Base-by-base conservation (phyloP, 148 eudicot genomes). In the Vaccinium darrowii region DNA sequence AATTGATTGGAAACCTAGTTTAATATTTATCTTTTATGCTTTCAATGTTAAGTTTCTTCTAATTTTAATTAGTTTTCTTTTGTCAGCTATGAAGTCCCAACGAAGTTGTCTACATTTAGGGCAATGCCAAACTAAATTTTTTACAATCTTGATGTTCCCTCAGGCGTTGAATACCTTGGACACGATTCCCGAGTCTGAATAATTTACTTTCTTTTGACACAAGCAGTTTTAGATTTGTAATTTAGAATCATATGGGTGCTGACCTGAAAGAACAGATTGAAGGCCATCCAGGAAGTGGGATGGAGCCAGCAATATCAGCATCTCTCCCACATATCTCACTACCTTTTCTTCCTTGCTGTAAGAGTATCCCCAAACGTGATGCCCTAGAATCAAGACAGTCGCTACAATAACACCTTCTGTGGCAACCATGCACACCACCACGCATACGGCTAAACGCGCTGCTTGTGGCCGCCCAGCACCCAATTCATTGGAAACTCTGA, bases 221-320 rank as follows among this genome's bases (percentile, higher is more conserved):
- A 12, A 5, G 74, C 27, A 69, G 39, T 69, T 69, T 39, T 8
- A 69, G 18, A 13, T 69, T 1, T 1, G 74, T 15, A 25, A 36
- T 25, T 67, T 1, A 69, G 18, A 69, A 69, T 69, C 5, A 5
- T 25, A 25, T 36, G 53, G 18, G 53, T 16, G 72, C 60, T 51
- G 0, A 84, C 97, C 97, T 84, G 93, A 92, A 76, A 94, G 94
- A 36, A 92, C 95, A 69, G 90, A 85, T 79, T 91, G 97, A 76
- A 88, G 58, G 72, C 95, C 97, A 81, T 90, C 91, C 7, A 84
- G 33, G 21, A 86, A 33, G 74, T 88, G 84, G 52, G 84, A 74
- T 25, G 52, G 74, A 3, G 95, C 93, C 18, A 90, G 51, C 8
- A 94, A 76, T 7, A 87, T 21, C 88, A 92, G 23, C 90, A 94